Evolutionary conservation across 108 stramenopile genomes (phyloP).

Genomic region (Cylindrotheca closterium): DNA sequence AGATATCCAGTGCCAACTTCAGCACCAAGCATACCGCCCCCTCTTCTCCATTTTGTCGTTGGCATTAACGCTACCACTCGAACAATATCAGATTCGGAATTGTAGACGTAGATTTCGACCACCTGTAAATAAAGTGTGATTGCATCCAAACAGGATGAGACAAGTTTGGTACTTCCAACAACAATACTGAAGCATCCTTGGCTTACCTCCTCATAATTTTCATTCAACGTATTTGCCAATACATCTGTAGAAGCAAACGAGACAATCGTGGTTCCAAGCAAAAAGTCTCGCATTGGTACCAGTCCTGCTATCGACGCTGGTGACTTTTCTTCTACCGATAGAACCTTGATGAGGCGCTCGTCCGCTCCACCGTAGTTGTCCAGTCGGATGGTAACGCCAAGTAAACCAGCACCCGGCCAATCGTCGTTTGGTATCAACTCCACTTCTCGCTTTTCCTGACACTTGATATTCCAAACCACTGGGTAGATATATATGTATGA

Average conservation of each 20-base stretch:
- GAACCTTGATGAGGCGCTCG: conserved; percentile 76
- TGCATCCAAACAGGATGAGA: too few relatives aligned
- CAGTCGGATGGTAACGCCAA: conserved; percentile 95
- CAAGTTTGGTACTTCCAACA: too few relatives aligned
- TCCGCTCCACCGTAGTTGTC: conserved; percentile 91
- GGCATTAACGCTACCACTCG: conserved; percentile 89
- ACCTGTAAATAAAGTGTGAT: too few relatives aligned
- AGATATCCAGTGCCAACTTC: conserved; percentile 92
- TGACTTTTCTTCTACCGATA: conserved; percentile 65
- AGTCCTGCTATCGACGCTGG: conserved; percentile 77
- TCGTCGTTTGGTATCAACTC: conserved; percentile 73
- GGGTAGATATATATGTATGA: conserved; percentile 2
- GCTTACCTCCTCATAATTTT: conserved; percentile 76
- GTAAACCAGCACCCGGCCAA: conserved; percentile 93
- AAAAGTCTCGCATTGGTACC: conserved; percentile 56
- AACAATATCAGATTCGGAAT: conserved; percentile 84
- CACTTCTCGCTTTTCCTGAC: conserved; percentile 71
- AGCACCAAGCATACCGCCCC: conserved; percentile 89
- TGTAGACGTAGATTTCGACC: conserved; percentile 94
- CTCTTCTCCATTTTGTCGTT: conserved; percentile 89
- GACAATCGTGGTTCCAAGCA: conserved; percentile 70
- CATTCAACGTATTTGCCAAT: conserved; percentile 64
- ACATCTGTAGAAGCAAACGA: conserved; percentile 54
- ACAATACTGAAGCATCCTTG: too few relatives aligned
- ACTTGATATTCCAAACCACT: conserved; percentile 90